phyloP scores from a whole-genome alignment of 2,329 filamentous ascomycete species.

The Emmonsia crescens region DNA sequence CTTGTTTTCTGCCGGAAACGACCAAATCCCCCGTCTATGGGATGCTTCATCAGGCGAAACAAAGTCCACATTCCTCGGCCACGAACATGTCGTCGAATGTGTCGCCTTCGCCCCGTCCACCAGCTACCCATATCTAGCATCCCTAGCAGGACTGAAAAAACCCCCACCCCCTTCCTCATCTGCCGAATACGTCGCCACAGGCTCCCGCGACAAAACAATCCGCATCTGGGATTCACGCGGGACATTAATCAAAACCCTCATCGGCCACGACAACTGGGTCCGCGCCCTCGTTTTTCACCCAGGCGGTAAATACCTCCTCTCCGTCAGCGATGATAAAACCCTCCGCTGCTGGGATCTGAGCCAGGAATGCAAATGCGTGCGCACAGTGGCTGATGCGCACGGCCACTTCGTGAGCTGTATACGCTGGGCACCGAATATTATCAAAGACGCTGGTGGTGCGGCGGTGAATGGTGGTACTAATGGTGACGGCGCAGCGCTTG shows the following conservation, averaged over 20 bases:
- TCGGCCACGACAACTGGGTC: constrained; percentile 92
- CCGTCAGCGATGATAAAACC: constrained; percentile 80
- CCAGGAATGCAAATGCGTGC: constrained; percentile 84
- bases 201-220: constrained; percentile 81
- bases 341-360: constrained; percentile 86
- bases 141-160: constrained; percentile 73
- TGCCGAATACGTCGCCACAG: constrained; percentile 83
- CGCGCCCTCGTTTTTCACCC: constrained; percentile 79
- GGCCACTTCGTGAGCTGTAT: constrained; percentile 78
- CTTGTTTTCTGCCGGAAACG: constrained; percentile 71
- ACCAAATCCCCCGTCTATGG: constrained; percentile 75
- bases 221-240: constrained; percentile 80
- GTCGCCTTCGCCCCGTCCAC: constrained; percentile 74
- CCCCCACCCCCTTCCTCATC: constrained; percentile 61
- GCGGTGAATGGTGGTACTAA: constrained; percentile 15
- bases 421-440: constrained; percentile 70
- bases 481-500: constrained; percentile 11
- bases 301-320: constrained; percentile 79
- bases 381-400: constrained; percentile 65
- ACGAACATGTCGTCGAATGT: constrained; percentile 79
- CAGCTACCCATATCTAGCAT: constrained; percentile 64
- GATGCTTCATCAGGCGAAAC: constrained; percentile 65
- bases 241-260: constrained; percentile 69
- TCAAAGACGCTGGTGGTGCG: constrained; percentile 44
- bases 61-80: constrained; percentile 70